These are phyloP conservation scores for Scenedesmus sp. DNA, from an alignment of 163 green algal species.

Conservation along the genomic window DNA sequence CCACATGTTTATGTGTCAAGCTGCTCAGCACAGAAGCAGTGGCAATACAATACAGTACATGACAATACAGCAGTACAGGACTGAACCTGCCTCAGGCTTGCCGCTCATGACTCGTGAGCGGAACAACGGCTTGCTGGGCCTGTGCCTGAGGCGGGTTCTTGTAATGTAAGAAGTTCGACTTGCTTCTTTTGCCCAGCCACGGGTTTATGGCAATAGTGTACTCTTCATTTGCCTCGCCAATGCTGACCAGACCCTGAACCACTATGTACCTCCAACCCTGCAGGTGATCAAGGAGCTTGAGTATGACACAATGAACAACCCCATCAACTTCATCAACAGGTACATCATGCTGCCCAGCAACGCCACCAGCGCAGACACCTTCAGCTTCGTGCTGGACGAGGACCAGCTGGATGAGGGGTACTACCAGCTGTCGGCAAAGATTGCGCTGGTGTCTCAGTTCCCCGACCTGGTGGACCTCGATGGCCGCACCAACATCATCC, in stretches of 20 bases:
- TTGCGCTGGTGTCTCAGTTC: slow-evolving; percentile 35
- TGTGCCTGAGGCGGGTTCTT: too few species aligned
- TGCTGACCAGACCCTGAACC: too few species aligned
- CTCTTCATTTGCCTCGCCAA: neutral
- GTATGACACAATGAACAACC: slow-evolving; percentile 51
- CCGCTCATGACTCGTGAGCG: too few species aligned
- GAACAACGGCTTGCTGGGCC: too few species aligned
- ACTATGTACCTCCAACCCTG: neutral
- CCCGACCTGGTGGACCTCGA: slow-evolving; percentile 41
- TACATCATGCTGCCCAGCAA: slow-evolving; percentile 46
- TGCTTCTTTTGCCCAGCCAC: too few species aligned
- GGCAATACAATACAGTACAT: too few species aligned
- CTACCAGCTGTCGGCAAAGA: slow-evolving; percentile 50
- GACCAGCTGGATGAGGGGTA: slow-evolving; percentile 53
- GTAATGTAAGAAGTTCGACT: too few species aligned
- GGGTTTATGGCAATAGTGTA: neutral
- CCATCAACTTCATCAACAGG: slow-evolving; percentile 54
- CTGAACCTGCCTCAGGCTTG: too few species aligned
- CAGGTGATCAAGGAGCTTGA: slow-evolving; percentile 39
- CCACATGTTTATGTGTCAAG: neutral
- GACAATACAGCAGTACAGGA: too few species aligned
- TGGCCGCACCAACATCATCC: slow-evolving; percentile 5
- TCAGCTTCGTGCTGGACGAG: slow-evolving; percentile 39
- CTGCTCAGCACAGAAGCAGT: neutral
- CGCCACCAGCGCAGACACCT: neutral